These are phyloP conservation scores for Rubroboletus pulcherrimus DNA, from an alignment of 768 basidiomycete species.

Conservation along the genomic window DNA sequence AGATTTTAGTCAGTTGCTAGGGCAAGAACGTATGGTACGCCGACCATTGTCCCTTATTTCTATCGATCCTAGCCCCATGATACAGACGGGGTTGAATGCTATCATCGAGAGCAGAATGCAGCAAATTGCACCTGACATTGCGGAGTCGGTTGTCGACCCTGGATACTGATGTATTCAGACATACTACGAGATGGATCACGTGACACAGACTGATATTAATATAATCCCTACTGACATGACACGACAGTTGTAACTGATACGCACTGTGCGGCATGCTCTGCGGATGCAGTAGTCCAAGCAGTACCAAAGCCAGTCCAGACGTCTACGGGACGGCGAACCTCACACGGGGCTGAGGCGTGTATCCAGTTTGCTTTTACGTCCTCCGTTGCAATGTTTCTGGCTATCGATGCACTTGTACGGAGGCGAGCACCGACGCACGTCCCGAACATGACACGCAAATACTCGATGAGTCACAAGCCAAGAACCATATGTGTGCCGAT, in stretches of 20 bases:
- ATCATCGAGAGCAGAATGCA: slow-evolving; percentile 35
- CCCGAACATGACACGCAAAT: slow-evolving; percentile 22
- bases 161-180: slow-evolving; percentile 9
- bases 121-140: slow-evolving; percentile 21
- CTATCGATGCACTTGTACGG: slow-evolving; percentile 7
- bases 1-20: slow-evolving; percentile 46
- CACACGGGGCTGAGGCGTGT: slow-evolving; percentile 8
- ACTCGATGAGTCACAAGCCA: slow-evolving; percentile 17
- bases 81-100: slow-evolving; percentile 34
- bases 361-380: slow-evolving; percentile 6
- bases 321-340: slow-evolving; percentile 3
- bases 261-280: slow-evolving; percentile 13
- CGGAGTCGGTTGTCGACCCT: slow-evolving; percentile 13
- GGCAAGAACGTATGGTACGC: slow-evolving; percentile 51
- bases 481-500: slow-evolving; percentile 11
- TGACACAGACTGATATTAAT: slow-evolving; percentile 24
- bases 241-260: slow-evolving; percentile 25
- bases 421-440: slow-evolving; percentile 7
- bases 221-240: slow-evolving; percentile 27
- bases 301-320: slow-evolving; percentile 15
- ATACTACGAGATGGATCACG: slow-evolving; percentile 2
- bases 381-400: neutral
- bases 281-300: slow-evolving; percentile 21
- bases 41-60: neutral
- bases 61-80: slow-evolving; percentile 6